These are phyloP conservation scores for Musa balbisiana DNA, from an alignment of 202 grass and related monocot species.

Conservation along the genomic window DNA sequence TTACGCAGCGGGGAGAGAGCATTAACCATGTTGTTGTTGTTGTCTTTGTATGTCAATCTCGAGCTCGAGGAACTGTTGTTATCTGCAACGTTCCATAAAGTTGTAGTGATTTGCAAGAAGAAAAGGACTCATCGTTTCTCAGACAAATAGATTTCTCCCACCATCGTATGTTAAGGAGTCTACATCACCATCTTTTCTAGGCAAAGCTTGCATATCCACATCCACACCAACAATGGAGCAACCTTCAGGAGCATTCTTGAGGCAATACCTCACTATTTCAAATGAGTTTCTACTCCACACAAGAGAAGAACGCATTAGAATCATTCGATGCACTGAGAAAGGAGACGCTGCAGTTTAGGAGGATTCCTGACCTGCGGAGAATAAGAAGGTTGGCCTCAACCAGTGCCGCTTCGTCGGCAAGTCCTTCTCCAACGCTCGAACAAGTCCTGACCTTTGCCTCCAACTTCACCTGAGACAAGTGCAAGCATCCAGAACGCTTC, in stretches of 20 bases:
- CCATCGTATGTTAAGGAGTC: slow-evolving; percentile 45
- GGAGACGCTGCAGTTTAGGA: slow-evolving; percentile 32
- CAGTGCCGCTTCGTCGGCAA: slow-evolving; percentile 52
- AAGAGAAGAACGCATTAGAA: background rate
- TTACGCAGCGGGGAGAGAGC: slow-evolving; percentile 47
- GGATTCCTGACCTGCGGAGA: slow-evolving; percentile 59
- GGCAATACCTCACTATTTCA: slow-evolving; percentile 63
- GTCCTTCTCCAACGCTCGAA: slow-evolving; percentile 63
- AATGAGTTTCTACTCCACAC: slow-evolving; percentile 43
- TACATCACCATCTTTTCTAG: slow-evolving; percentile 22
- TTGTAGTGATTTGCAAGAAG: background rate
- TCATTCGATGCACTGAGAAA: background rate
- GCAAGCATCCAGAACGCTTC: no score
- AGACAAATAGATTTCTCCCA: slow-evolving; percentile 23
- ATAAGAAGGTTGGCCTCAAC: slow-evolving; percentile 57
- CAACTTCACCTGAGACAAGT: slow-evolving; percentile 48
- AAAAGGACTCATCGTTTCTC: no score
- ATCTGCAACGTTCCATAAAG: background rate
- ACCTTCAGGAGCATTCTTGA: slow-evolving; percentile 51
- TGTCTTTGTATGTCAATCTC: slow-evolving; percentile 27
- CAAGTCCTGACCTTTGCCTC: slow-evolving; percentile 73
- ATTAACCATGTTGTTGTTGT: background rate
- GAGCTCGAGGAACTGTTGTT: slow-evolving; percentile 40
- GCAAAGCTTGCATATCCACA: slow-evolving; percentile 28
- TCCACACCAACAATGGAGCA: slow-evolving; percentile 63